Evolutionary conservation across 176 grass and related monocot genomes (phyloP).

Genomic region (Ensete ventricosum): DNA sequence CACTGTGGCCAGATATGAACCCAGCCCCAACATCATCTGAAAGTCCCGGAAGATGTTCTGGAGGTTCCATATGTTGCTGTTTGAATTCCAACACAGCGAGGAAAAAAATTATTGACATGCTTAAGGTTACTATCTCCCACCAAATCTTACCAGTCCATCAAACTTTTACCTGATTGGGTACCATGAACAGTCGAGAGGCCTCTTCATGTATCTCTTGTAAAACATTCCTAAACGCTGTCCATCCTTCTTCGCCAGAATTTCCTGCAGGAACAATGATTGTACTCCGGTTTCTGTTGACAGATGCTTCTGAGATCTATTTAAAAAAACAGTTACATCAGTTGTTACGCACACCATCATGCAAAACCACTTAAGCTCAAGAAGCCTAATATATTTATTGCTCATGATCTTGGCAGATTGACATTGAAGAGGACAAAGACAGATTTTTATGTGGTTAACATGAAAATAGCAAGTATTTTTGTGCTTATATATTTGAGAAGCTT

Average conservation of each 20-base stretch:
- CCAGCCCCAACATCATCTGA: slow-evolving; percentile 98
- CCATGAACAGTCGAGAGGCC: slow-evolving; percentile 49
- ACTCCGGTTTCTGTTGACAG: slow-evolving; percentile 92
- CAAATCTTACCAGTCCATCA: background rate
- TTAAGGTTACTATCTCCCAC: background rate
- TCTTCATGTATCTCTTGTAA: slow-evolving; percentile 85
- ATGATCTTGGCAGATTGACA: background rate
- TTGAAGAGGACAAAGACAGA: background rate
- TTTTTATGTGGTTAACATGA: background rate
- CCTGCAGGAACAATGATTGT: slow-evolving; percentile 94
- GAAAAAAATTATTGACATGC: slow-evolving; percentile 15
- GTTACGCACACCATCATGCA: background rate
- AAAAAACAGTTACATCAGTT: background rate
- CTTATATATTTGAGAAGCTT: too few relatives aligned
- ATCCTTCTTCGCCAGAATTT: slow-evolving; percentile 94
- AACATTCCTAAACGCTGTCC: slow-evolving; percentile 92
- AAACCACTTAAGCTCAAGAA: background rate
- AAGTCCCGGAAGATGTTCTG: slow-evolving; percentile 67
- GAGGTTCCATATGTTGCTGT: slow-evolving; percentile 80
- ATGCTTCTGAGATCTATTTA: slow-evolving; percentile 82
- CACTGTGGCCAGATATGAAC: slow-evolving; percentile 87
- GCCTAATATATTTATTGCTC: background rate
- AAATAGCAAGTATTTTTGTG: background rate
- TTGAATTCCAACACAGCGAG: slow-evolving; percentile 6
- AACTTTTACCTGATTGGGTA: slow-evolving; percentile 63